Conservation (phyloP, 148 eudicot species). For the Chenopodium album region DNA sequence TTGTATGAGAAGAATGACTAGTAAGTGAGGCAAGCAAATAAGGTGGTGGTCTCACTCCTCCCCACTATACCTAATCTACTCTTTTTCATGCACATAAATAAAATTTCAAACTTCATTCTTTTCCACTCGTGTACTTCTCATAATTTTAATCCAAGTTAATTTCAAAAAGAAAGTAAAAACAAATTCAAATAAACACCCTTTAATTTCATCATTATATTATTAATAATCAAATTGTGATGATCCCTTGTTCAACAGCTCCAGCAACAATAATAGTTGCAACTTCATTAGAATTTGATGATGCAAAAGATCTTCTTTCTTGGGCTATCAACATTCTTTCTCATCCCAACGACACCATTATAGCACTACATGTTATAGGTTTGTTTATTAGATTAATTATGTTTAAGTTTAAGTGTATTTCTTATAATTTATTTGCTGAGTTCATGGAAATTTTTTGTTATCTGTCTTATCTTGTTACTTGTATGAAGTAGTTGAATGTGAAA, state of each 20-base stretch:
- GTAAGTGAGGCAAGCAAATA: conserved; percentile 24
- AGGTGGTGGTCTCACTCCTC: conserved; percentile 33
- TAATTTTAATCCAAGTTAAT: too few relatives aligned
- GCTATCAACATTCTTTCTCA: conserved; percentile 51
- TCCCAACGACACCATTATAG: conserved; percentile 69
- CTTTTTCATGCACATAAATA: conserved; percentile 28
- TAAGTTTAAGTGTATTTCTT: neutral
- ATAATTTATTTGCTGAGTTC: conserved; percentile 11
- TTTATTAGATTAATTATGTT: neutral
- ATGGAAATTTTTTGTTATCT: neutral
- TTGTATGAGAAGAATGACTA: conserved; percentile 55
- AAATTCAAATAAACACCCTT: too few relatives aligned
- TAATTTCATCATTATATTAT: too few relatives aligned
- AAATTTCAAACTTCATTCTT: conserved; percentile 26
- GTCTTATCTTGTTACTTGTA: neutral
- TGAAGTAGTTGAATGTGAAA: conserved; percentile 33
- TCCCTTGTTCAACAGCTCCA: conserved; percentile 40
- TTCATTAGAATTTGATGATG: conserved; percentile 44
- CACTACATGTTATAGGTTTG: conserved; percentile 72
- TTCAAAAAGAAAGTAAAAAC: too few relatives aligned
- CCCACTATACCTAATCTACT: conserved; percentile 40
- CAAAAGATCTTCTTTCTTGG: conserved; percentile 60
- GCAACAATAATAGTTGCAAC: conserved; percentile 64
- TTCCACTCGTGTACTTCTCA: conserved; percentile 9
- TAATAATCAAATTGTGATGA: conserved; percentile 22